Percentiles rank a stretch among this genome's conserved stretches.
Conservation (phyloP, 2,329 filamentous ascomycete genomes). For the Diaporthe citriasiana region DNA sequence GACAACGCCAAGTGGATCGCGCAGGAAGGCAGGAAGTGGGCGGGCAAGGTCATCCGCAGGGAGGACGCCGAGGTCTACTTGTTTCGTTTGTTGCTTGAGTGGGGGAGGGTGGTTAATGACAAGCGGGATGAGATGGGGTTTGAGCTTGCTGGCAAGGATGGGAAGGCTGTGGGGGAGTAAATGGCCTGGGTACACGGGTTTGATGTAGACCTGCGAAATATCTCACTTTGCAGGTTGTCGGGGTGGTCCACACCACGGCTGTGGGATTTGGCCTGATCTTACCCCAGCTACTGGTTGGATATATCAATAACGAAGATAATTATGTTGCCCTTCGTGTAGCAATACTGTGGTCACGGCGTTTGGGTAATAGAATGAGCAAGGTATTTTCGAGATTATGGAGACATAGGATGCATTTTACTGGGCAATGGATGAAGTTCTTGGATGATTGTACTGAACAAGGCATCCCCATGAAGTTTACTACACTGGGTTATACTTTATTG, state of each 20-base stretch:
- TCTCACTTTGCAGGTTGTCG: neutral
- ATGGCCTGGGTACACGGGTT: neutral
- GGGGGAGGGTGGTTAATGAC: constrained; percentile 79
- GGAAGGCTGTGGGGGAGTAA: neutral
- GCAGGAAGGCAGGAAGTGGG: constrained; percentile 76
- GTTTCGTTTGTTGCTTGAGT: constrained; percentile 83
- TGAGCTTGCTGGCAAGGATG: constrained; percentile 40
- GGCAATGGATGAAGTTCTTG: neutral
- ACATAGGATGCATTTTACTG: neutral
- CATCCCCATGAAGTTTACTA: neutral
- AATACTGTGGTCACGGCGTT: neutral
- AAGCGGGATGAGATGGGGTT: constrained; percentile 62
- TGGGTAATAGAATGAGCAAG: neutral
- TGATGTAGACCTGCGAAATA: neutral
- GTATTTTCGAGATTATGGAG: neutral
- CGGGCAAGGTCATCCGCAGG: constrained; percentile 70
- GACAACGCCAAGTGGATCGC: constrained; percentile 76
- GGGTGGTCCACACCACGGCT: too few relatives aligned
- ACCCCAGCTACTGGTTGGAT: neutral
- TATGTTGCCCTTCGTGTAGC: neutral
- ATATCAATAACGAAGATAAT: neutral
- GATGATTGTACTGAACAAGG: neutral
- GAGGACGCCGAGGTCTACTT: constrained; percentile 87
- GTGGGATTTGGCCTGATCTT: neutral
- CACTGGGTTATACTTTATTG: too few relatives aligned